Evolutionary conservation across 1,284 basidiomycete species (phyloP).

Genomic region (Sphagnurus paluster): DNA sequence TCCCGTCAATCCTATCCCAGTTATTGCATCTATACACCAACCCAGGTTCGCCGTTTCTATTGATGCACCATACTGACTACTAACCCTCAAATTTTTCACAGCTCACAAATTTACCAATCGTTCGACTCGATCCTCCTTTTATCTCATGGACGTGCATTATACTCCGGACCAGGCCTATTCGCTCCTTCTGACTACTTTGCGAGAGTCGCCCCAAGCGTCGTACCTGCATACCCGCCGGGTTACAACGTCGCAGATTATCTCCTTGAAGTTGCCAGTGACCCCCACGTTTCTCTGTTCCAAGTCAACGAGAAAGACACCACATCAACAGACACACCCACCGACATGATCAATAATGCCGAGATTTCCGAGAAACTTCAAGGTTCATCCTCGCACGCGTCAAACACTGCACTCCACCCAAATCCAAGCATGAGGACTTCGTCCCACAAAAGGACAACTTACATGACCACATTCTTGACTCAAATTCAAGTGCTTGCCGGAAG

Average conservation of each 20-base stretch:
- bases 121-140: conserved; percentile 84
- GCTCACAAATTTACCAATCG: conserved; percentile 80
- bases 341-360: conserved; percentile 2
- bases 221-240: conserved; percentile 50
- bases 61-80: background rate
- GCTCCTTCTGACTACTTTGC: conserved; percentile 66
- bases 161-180: conserved; percentile 73
- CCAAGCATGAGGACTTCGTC: conserved; percentile 1
- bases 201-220: conserved; percentile 38
- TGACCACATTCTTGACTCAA: conserved; percentile 84
- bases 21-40: conserved; percentile 88
- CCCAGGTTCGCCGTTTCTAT: conserved; percentile 52
- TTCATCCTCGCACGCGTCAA: conserved; percentile 4
- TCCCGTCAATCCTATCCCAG: conserved; percentile 66
- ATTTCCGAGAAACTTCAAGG: conserved; percentile 8
- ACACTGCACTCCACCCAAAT: background rate
- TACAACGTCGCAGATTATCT: conserved; percentile 92
- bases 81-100: no score
- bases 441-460: conserved; percentile 36
- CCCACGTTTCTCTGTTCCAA: conserved; percentile 47
- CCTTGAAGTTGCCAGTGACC: conserved; percentile 78
- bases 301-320: conserved; percentile 15
- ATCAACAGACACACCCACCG: background rate
- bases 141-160: conserved; percentile 76
- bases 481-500: conserved; percentile 75